These are phyloP conservation scores for Penicillium longicatenatum DNA, from an alignment of 495 filamentous ascomycete species.

Conservation along the genomic window DNA sequence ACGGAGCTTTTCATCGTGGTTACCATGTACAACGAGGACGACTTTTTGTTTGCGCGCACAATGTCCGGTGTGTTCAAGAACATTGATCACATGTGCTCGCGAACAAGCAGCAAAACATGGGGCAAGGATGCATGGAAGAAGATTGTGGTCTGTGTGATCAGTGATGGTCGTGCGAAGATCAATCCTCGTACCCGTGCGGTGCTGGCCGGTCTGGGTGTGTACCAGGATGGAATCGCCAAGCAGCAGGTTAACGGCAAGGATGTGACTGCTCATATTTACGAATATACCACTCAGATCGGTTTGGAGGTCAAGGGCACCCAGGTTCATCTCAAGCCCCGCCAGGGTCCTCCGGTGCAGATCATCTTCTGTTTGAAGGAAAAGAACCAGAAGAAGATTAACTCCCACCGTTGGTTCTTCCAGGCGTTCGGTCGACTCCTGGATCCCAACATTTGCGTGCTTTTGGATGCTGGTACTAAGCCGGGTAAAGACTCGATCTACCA, in stretches of 20 bases:
- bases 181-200: slow-evolving; percentile 89
- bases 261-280: slow-evolving; percentile 98
- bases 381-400: slow-evolving; percentile 99
- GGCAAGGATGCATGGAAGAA: slow-evolving; percentile 99
- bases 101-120: slow-evolving; percentile 93
- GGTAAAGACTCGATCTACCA: slow-evolving; percentile 94
- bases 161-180: slow-evolving; percentile 97
- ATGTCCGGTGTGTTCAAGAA: slow-evolving; percentile 99
- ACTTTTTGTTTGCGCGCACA: slow-evolving; percentile 92
- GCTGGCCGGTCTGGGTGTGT: slow-evolving; percentile 90
- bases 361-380: slow-evolving; percentile 99
- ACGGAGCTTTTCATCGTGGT: slow-evolving; percentile 98
- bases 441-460: slow-evolving; percentile 93
- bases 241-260: slow-evolving; percentile 97
- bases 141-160: slow-evolving; percentile 98
- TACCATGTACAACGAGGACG: slow-evolving; percentile 99
- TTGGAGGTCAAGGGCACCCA: slow-evolving; percentile 86
- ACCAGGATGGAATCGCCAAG: slow-evolving; percentile 98
- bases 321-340: slow-evolving; percentile 73
- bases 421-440: slow-evolving; percentile 92
- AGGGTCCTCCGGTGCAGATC: slow-evolving; percentile 87
- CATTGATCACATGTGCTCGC: slow-evolving; percentile 93
- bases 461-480: slow-evolving; percentile 95
- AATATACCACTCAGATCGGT: slow-evolving; percentile 94
- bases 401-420: slow-evolving; percentile 98